Evolutionary conservation across 495 filamentous ascomycete genomes (phyloP), one percentile per base, ranked within the genome.

Genomic region (Talaromyces borbonicus): DNA sequence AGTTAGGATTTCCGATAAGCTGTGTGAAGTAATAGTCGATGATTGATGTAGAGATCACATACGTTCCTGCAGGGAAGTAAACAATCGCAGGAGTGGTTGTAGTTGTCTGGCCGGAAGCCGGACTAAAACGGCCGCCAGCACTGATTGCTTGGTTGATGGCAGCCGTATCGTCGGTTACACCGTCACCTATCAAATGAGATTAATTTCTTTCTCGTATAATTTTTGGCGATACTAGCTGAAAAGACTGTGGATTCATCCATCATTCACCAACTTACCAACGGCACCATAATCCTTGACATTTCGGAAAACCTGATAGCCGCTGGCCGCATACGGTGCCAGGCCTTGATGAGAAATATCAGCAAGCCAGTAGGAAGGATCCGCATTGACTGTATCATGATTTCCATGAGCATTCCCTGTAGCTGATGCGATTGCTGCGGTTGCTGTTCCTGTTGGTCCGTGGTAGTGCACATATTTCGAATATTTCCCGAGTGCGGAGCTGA

Each of bases 1-100:
- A 61, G 51, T 77, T 77, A 6, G 83, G 73, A 49, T 87, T 79
- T 23, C 82, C 81, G 44, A 83, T 71, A n/a, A 87, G 54, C 55
- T 83, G 73, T 5, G 83, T 85, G 36, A 78, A 75, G 60, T 83
- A 84, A 45, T 64, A 73, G 48, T 72, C 65, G 27, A 73, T 59
- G 42, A 84, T 79, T 0, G 78, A 71, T 8, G 66, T 45, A 11
- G 67, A 74, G 44, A 84, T 66, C n/a, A 69, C 49, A 53, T 84
- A 84, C 6, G 73, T 81, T 43, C 80, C 80, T 6, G 75, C 65
- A 6, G 80, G 80, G 52, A 84, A 76, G 54, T 80, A 84, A 24
- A 83, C 71, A 40, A 81, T 68, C 2, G 74, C 77, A 0, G 77
- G 77, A 0, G 62, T 78, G 49, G 62, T 79, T 52, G 65, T 82